These are phyloP conservation scores for Paramecium caudatum DNA, from an alignment of 73 alveolate species.

Conservation along the genomic window DNA sequence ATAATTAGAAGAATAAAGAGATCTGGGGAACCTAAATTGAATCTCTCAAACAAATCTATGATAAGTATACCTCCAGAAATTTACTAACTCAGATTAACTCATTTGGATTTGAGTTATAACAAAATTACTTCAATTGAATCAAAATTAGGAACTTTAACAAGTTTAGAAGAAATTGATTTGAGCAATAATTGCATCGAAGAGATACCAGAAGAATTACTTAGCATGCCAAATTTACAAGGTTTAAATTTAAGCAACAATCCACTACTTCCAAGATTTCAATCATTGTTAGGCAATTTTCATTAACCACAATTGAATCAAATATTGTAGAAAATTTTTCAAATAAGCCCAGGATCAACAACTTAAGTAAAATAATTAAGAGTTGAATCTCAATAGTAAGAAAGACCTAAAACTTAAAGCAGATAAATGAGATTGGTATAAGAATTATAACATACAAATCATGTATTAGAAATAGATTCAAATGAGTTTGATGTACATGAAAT, in stretches of 20 bases:
- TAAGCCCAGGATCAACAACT: slow-evolving; percentile 36
- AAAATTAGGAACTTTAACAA: slow-evolving; percentile 70
- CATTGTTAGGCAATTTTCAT: slow-evolving; percentile 76
- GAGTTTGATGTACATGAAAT: slow-evolving; percentile 90
- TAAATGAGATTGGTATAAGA: slow-evolving; percentile 62
- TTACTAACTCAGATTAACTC: slow-evolving; percentile 18
- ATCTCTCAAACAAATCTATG: slow-evolving; percentile 81
- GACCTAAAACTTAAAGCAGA: slow-evolving; percentile 56
- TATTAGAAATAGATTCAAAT: slow-evolving; percentile 83
- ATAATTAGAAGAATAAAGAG: slow-evolving; percentile 89
- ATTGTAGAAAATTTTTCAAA: slow-evolving; percentile 42
- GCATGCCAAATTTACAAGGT: slow-evolving; percentile 80
- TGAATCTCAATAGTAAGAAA: too few species aligned
- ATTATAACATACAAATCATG: slow-evolving; percentile 76
- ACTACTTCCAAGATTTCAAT: slow-evolving; percentile 73
- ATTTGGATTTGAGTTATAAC: slow-evolving; percentile 70
- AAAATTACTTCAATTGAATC: slow-evolving; percentile 70
- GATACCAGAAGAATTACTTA: slow-evolving; percentile 81
- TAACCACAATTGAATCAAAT: slow-evolving; percentile 59
- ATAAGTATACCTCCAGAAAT: slow-evolving; percentile 88
- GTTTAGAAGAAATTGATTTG: slow-evolving; percentile 83
- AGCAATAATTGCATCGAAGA: slow-evolving; percentile 81
- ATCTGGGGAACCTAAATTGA: slow-evolving; percentile 82
- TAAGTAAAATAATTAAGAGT: slow-evolving; percentile 13
- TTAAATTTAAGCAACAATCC: slow-evolving; percentile 86